A percentile compares a stretch with the other conserved stretches of the same genome.
These are phyloP conservation scores for Cunninghamia lanceolata DNA, from an alignment of 75 land plant species.

Conservation along the genomic window DNA sequence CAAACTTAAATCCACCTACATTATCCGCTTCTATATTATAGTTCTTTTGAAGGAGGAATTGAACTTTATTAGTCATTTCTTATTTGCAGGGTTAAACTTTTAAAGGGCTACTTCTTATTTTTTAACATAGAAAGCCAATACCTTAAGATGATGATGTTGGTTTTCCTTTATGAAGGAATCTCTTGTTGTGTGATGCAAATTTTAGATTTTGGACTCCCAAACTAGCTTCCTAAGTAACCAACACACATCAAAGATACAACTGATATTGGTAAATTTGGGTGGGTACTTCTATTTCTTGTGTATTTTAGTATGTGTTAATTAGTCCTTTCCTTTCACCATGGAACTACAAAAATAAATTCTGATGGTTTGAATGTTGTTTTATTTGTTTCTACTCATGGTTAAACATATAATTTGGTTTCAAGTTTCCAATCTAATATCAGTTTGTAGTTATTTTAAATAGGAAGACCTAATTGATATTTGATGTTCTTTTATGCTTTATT, in stretches of 20 bases:
- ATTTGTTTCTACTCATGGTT: not conserved
- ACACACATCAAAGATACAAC: slow-evolving; percentile 78
- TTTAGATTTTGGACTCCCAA: no score
- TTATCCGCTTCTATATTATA: no score
- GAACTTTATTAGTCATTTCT: not conserved
- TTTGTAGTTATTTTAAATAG: no score
- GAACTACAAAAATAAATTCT: not conserved
- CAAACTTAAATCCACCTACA: not conserved
- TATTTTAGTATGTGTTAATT: slow-evolving; percentile 1
- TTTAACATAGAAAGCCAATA: no score
- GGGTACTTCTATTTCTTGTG: slow-evolving; percentile 12
- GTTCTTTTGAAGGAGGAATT: not conserved
- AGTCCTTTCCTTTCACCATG: not conserved
- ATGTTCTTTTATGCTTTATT: not conserved
- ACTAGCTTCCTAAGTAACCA: slow-evolving; percentile 88
- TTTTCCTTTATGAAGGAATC: not conserved
- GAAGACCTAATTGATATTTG: no score
- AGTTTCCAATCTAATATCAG: not conserved
- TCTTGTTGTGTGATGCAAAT: slow-evolving; percentile 36
- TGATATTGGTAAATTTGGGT: slow-evolving; percentile 97
- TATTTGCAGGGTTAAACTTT: not conserved
- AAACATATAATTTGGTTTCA: not conserved
- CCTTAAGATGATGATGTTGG: no score
- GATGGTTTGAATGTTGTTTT: not conserved
- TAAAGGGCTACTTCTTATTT: no score